Evolutionary conservation across 2,329 filamentous ascomycete species (phyloP).

Genomic region (Botrytis cinerea): DNA sequence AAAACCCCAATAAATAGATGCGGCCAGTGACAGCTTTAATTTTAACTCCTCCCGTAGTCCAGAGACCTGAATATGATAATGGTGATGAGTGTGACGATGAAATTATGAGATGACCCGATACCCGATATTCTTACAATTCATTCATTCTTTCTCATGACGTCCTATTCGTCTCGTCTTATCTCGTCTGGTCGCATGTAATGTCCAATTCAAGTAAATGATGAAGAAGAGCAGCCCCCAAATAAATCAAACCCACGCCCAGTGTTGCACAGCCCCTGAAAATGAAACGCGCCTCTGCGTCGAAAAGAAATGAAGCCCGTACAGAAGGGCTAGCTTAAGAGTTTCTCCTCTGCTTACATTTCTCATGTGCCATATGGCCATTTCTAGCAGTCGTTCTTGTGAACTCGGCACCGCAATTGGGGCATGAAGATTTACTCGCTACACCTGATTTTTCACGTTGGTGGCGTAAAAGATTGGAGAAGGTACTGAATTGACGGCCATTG

Average conservation of each 20-base stretch:
- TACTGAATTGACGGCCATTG: constrained; percentile 93
- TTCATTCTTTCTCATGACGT: constrained; percentile 17
- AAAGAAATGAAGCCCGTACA: neutral
- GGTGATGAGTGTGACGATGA: constrained; percentile 3
- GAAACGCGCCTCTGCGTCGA: neutral
- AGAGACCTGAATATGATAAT: constrained; percentile 5
- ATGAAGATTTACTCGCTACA: constrained; percentile 83
- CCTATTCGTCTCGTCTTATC: constrained; percentile 4
- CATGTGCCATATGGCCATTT: constrained; percentile 83
- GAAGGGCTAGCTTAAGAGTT: constrained; percentile 42
- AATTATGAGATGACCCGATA: constrained; percentile 10
- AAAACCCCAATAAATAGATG: neutral
- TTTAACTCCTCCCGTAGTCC: constrained; percentile 16
- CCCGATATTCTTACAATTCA: constrained; percentile 23
- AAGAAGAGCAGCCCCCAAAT: constrained; percentile 7
- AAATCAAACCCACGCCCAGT: constrained; percentile 6
- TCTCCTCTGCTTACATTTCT: constrained; percentile 83
- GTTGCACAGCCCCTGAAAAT: constrained; percentile 16
- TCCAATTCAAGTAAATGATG: neutral
- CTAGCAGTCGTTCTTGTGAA: constrained; percentile 87
- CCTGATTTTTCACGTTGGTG: constrained; percentile 95
- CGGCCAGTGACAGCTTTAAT: constrained; percentile 12
- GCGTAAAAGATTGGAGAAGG: constrained; percentile 89
- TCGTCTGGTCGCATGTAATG: neutral
- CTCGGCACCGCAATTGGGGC: constrained; percentile 87